These are phyloP conservation scores for Stephanocyclus meneghinianus DNA, from an alignment of 352 stramenopile species.

Conservation along the genomic window DNA sequence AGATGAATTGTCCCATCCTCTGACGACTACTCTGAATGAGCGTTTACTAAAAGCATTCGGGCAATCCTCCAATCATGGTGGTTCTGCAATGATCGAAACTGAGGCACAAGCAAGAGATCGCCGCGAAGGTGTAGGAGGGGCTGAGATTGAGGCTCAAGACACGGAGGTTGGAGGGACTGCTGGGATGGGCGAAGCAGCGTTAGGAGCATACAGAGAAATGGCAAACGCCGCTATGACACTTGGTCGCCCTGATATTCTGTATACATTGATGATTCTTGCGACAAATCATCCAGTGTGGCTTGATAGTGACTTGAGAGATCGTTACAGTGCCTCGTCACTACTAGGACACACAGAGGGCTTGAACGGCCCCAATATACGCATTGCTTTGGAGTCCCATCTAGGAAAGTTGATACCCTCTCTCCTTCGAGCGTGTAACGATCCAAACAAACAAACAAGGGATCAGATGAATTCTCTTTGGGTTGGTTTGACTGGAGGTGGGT, in stretches of 20 bases:
- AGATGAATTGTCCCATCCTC: neutral
- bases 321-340: conserved; percentile 65
- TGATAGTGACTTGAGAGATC: conserved; percentile 46
- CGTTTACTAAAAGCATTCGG: conserved; percentile 75
- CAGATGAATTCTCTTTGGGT: conserved; percentile 80
- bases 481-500: conserved; percentile 76
- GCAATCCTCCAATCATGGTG: conserved; percentile 75
- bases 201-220: conserved; percentile 82
- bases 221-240: conserved; percentile 60
- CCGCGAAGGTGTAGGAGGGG: conserved; percentile 41
- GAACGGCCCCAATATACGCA: conserved; percentile 57
- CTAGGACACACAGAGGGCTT: conserved; percentile 59
- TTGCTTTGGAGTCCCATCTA: conserved; percentile 68
- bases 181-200: conserved; percentile 70
- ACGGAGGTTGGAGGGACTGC: conserved; percentile 67
- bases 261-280: conserved; percentile 76
- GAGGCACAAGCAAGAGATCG: conserved; percentile 57
- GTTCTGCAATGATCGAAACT: conserved; percentile 74
- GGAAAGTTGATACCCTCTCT: conserved; percentile 75
- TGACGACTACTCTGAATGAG: conserved; percentile 54
- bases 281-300: conserved; percentile 74
- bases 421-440: conserved; percentile 74
- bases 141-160: conserved; percentile 12
- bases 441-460: conserved; percentile 79
- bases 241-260: conserved; percentile 70